These are phyloP conservation scores for Mycena indigotica DNA, from an alignment of 768 basidiomycete species.

Conservation along the genomic window DNA sequence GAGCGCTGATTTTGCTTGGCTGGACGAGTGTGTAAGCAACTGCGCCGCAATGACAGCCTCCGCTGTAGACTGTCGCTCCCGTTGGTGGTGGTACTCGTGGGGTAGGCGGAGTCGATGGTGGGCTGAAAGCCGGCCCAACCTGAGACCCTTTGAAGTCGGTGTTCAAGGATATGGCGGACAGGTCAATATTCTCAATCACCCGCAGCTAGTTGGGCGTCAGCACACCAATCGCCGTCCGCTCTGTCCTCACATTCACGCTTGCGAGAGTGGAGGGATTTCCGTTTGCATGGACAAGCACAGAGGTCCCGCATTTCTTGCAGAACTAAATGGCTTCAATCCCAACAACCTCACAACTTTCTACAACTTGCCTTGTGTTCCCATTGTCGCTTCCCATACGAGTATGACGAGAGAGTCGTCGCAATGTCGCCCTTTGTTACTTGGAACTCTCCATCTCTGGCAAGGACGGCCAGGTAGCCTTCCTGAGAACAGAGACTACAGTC, in stretches of 20 bases:
- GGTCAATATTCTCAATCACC: not conserved
- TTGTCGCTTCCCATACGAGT: not conserved
- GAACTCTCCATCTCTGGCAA: too few relatives aligned
- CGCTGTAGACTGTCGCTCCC: not conserved
- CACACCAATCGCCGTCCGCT: not conserved
- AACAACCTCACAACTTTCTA: not conserved
- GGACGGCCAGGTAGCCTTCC: not conserved
- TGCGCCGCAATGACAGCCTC: not conserved
- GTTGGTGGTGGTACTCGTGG: not conserved
- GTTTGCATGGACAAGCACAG: not conserved
- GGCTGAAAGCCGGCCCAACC: not conserved
- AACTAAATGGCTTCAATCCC: not conserved
- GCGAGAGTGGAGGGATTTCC: not conserved
- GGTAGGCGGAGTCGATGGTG: not conserved
- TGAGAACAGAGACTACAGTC: not conserved
- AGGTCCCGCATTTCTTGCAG: not conserved
- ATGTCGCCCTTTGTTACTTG: not conserved
- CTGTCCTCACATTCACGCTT: not conserved
- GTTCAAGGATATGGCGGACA: not conserved
- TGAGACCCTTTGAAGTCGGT: not conserved
- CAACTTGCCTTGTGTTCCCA: not conserved
- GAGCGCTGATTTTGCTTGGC: not conserved
- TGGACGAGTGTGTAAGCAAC: slow-evolving; percentile 1
- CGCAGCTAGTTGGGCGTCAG: not conserved
- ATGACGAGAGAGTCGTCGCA: not conserved